Evolutionary conservation across 768 basidiomycete genomes (phyloP).

Genomic region (Collybiopsis confluens): DNA sequence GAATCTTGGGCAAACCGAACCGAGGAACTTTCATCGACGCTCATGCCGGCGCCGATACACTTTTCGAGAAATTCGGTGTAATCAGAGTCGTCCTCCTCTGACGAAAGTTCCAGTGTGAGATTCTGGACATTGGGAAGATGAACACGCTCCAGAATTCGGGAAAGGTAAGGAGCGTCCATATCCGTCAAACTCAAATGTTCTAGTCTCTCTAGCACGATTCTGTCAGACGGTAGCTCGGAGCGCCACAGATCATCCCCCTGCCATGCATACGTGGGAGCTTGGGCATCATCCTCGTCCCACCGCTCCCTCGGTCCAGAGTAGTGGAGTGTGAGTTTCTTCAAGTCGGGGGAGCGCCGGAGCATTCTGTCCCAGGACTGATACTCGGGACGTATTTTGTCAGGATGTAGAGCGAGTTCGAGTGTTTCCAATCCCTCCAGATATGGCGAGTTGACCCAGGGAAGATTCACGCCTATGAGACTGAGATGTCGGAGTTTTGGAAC

Average conservation of each 20-base stretch:
- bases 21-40: slow-evolving; percentile 2
- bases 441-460: slow-evolving; percentile 50
- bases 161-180: slow-evolving; percentile 3
- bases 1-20: slow-evolving; percentile 1
- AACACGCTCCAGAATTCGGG: neutral
- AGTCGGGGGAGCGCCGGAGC: slow-evolving; percentile 43
- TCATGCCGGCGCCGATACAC: slow-evolving; percentile 3
- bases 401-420: slow-evolving; percentile 58
- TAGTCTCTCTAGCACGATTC: neutral
- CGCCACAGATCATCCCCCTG: slow-evolving; percentile 8
- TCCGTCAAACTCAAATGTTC: slow-evolving; percentile 4
- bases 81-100: slow-evolving; percentile 6
- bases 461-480: slow-evolving; percentile 62
- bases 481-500: slow-evolving; percentile 51
- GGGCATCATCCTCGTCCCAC: slow-evolving; percentile 1
- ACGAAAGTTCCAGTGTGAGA: slow-evolving; percentile 1
- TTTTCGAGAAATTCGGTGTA: slow-evolving; percentile 4
- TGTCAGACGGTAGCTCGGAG: neutral
- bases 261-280: neutral
- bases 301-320: slow-evolving; percentile 50
- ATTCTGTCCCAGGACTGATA: slow-evolving; percentile 52
- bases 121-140: slow-evolving; percentile 1
- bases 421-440: slow-evolving; percentile 45
- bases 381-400: slow-evolving; percentile 52
- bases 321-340: slow-evolving; percentile 46